Evolutionary conservation across 495 filamentous ascomycete genomes (phyloP).

Genomic region (Cryomyces minteri): DNA sequence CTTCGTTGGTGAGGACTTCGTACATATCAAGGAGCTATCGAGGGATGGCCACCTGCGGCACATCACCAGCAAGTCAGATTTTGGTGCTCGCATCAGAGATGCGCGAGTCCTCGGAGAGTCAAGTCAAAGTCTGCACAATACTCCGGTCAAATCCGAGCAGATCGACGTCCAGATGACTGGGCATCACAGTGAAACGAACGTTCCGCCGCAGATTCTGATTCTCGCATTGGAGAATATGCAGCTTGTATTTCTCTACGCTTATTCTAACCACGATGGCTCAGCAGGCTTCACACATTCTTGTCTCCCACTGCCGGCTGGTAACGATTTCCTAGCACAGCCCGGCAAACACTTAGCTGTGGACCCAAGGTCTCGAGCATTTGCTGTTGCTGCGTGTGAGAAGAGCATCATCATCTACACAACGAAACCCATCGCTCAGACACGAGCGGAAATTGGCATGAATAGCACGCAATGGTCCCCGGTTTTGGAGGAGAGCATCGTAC

Average conservation of each 20-base stretch:
- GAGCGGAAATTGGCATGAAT: slow-evolving; percentile 18
- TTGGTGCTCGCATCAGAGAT: slow-evolving; percentile 50
- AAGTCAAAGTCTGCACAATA: neutral
- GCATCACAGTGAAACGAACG: slow-evolving; percentile 13
- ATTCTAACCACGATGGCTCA: slow-evolving; percentile 21
- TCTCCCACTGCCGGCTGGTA: slow-evolving; percentile 35
- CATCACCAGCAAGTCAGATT: slow-evolving; percentile 53
- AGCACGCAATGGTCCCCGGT: slow-evolving; percentile 10
- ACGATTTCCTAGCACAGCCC: slow-evolving; percentile 35
- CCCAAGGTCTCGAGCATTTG: slow-evolving; percentile 48
- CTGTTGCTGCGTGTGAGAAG: slow-evolving; percentile 39
- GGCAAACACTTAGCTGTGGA: slow-evolving; percentile 74
- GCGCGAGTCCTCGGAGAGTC: slow-evolving; percentile 34
- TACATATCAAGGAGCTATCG: slow-evolving; percentile 52
- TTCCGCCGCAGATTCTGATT: slow-evolving; percentile 63
- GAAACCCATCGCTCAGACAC: slow-evolving; percentile 29
- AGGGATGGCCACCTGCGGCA: slow-evolving; percentile 47
- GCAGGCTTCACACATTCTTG: slow-evolving; percentile 41
- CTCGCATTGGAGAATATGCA: slow-evolving; percentile 51
- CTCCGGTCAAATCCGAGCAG: neutral
- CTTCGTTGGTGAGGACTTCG: slow-evolving; percentile 41
- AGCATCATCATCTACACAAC: slow-evolving; percentile 45
- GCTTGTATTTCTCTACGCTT: slow-evolving; percentile 52
- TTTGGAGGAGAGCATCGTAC: slow-evolving; percentile 32
- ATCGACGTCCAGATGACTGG: neutral